Evolutionary conservation across 1,284 basidiomycete species (phyloP).

Genomic region (Meripilus lineatus): DNA sequence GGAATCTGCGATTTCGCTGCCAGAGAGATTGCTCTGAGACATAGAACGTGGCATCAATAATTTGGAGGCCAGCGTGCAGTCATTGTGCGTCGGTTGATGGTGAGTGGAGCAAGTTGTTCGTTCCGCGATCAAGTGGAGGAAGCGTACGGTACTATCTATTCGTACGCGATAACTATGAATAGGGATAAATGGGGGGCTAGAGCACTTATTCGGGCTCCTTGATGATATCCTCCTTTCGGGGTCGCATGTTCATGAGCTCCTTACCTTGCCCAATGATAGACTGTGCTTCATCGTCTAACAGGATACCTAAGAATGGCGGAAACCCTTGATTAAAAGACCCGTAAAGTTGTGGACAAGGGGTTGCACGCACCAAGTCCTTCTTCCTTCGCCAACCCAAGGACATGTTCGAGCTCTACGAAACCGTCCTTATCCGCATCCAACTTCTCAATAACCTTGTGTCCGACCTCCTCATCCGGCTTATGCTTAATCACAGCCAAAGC

Average conservation of each 20-base stretch:
- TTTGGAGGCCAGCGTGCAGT: no score
- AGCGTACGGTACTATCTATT: no score
- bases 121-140: no score
- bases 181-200: no score
- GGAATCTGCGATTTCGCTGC: no score
- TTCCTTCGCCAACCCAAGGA: slow-evolving; percentile 73
- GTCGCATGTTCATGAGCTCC: slow-evolving; percentile 72
- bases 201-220: no score
- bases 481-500: slow-evolving; percentile 94
- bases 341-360: slow-evolving; percentile 11
- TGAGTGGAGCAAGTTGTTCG: no score
- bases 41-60: no score
- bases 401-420: slow-evolving; percentile 85
- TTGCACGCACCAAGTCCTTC: slow-evolving; percentile 63
- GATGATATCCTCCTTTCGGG: slow-evolving; percentile 84
- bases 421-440: slow-evolving; percentile 96
- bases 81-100: no score
- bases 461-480: slow-evolving; percentile 87
- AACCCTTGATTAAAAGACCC: neutral
- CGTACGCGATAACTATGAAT: no score
- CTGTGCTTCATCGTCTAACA: slow-evolving; percentile 71
- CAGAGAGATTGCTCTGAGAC: no score
- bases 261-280: slow-evolving; percentile 69
- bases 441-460: slow-evolving; percentile 87
- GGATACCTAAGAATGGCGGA: slow-evolving; percentile 42